Conservation (phyloP, 2,329 filamentous ascomycete genomes). For the Phialophora expanda region DNA sequence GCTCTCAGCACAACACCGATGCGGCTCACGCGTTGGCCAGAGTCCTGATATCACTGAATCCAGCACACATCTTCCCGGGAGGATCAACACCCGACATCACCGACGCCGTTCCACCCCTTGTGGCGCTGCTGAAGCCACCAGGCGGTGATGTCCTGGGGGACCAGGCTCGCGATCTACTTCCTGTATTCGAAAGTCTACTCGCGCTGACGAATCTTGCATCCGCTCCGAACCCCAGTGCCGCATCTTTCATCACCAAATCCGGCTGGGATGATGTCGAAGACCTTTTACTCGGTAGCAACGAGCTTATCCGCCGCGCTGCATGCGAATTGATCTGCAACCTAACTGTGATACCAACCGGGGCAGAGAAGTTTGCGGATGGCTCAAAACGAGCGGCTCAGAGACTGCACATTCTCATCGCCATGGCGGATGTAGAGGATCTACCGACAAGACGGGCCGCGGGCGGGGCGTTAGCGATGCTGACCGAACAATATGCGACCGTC, state of each 20-base stretch:
- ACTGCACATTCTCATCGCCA: constrained; percentile 81
- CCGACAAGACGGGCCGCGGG: constrained; percentile 82
- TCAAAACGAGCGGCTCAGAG: constrained; percentile 72
- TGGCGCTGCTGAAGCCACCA: constrained; percentile 69
- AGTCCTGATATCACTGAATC: constrained; percentile 85
- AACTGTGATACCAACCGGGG: constrained; percentile 52
- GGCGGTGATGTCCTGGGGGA: constrained; percentile 43
- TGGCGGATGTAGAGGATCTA: constrained; percentile 83
- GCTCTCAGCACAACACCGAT: constrained; percentile 51
- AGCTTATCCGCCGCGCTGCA: constrained; percentile 77
- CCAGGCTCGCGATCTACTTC: constrained; percentile 75
- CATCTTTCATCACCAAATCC: constrained; percentile 74
- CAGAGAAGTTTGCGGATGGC: constrained; percentile 57
- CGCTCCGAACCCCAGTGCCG: constrained; percentile 51
- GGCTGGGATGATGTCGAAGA: constrained; percentile 82
- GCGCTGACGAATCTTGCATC: constrained; percentile 94
- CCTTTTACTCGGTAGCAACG: constrained; percentile 76
- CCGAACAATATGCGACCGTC: constrained; percentile 71
- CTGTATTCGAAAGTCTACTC: constrained; percentile 87
- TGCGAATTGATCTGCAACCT: constrained; percentile 93
- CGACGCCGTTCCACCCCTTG: constrained; percentile 81
- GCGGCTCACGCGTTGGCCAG: constrained; percentile 82
- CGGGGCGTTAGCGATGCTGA: constrained; percentile 84
- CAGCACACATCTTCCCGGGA: constrained; percentile 79
- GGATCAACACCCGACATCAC: constrained; percentile 72